Conservation (phyloP, 495 filamentous ascomycete genomes). For the Evernia prunastri region DNA sequence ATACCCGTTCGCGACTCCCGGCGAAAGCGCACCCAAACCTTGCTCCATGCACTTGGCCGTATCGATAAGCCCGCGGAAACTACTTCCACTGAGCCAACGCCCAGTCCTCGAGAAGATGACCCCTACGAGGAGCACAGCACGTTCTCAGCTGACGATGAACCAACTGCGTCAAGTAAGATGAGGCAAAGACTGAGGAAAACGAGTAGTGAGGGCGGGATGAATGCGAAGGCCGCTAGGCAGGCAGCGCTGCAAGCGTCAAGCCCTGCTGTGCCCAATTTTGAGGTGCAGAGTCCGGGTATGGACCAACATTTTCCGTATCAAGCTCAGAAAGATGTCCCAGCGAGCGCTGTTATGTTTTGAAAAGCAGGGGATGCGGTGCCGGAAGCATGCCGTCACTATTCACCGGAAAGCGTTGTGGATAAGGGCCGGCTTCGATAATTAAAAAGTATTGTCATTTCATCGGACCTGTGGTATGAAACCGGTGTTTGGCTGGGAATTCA, state of each 20-base stretch:
- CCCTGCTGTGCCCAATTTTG: constrained; percentile 33
- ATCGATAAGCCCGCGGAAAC: background rate
- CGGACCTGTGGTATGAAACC: background rate
- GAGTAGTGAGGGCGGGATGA: constrained; percentile 43
- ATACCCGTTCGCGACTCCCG: constrained; percentile 30
- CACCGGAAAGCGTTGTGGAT: background rate
- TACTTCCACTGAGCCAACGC: background rate
- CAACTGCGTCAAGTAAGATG: constrained; percentile 24
- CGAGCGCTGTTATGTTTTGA: constrained; percentile 23
- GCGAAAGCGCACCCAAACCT: constrained; percentile 28
- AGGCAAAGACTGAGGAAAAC: constrained; percentile 50
- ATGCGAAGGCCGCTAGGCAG: constrained; percentile 35
- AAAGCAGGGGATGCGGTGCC: background rate
- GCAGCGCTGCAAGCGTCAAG: constrained; percentile 34
- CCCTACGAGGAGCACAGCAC: constrained; percentile 40
- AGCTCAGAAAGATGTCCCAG: constrained; percentile 17
- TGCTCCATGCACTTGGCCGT: constrained; percentile 25
- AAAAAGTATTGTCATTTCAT: background rate
- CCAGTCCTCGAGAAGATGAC: constrained; percentile 15
- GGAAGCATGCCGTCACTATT: background rate
- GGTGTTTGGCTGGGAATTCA: background rate
- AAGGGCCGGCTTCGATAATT: background rate
- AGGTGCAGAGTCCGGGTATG: constrained; percentile 8
- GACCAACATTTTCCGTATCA: constrained; percentile 19
- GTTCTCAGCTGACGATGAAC: constrained; percentile 49